Evolutionary conservation across 169 alveolate species (phyloP), one percentile per base, ranked within the genome.

Genomic region (Plasmodium vivax): DNA sequence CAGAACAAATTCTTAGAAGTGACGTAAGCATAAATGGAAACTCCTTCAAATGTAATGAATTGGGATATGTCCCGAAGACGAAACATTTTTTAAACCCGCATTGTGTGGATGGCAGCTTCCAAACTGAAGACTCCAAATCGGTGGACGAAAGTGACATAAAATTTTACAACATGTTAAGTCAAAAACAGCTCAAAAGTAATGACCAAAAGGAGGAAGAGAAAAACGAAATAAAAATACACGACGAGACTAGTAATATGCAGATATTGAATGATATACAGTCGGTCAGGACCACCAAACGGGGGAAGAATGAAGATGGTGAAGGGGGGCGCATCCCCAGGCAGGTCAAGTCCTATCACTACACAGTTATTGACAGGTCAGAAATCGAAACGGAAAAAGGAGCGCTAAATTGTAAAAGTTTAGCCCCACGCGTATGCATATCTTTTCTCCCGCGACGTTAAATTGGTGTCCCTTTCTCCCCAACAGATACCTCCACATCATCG

Each of bases 61-160:
- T 91, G 56, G 47, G 56, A 7, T 82, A 91, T 72, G 51, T 38
- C 19, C 95, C 95, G 3, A 82, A 91, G 83, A 81, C 95, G 30
- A 30, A n/a, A 23, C 95, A 91, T 82, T 81, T 41, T 71, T 91
- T 91, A 91, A 91, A 91, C 71, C 74, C 95, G 3, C 71, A 91
- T n/a, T 91, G 92, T 72, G 47, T 71, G 14, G 84, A 91, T 36
- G 8, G 74, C 43, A 56, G 47, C 30, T n/a, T 23, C 16, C 19
- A 30, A n/a, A 30, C 43, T 8, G 68, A 56, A 14, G 30, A 91
- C 19, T 5, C 34, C 10, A 9, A 32, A 54, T 30, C 43, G 14
- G 12, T 82, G 38, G 95, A 91, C 30, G 85, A 82, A 72, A 51
- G 14, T 71, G 95, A 91, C 56, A 72, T 91, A 12, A 82, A 82